phyloP scores from a whole-genome alignment of 148 eudicot species.

The Talinum fruticosum region DNA sequence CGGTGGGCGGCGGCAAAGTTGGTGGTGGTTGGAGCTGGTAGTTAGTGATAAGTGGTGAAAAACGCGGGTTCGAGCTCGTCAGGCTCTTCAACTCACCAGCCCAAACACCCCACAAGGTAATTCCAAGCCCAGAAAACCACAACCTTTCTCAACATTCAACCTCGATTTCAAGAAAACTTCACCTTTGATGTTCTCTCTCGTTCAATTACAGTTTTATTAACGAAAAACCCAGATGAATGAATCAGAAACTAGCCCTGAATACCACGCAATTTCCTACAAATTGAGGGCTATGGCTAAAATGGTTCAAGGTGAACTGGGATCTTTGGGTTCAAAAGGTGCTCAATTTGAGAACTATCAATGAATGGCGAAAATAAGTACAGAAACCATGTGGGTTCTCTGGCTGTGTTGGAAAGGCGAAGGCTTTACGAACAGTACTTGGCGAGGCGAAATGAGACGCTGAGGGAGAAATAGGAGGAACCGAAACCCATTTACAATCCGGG shows the following conservation, averaged over 20 bases:
- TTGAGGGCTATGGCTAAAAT: conserved; percentile 50
- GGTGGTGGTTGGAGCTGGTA: no score
- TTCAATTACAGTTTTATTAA: no score
- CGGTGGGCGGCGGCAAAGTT: no score
- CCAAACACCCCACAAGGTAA: no score
- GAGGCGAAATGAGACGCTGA: conserved; percentile 80
- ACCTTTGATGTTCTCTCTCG: no score
- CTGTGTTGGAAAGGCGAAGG: conserved; percentile 57
- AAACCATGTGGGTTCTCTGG: conserved; percentile 28
- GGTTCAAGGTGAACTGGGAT: conserved; percentile 46
- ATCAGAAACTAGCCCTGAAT: conserved; percentile 42
- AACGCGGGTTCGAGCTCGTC: no score
- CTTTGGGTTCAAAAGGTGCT: conserved; percentile 13
- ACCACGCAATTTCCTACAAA: conserved; percentile 50
- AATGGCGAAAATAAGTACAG: not conserved
- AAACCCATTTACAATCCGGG: conserved; percentile 30
- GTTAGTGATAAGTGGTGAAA: no score
- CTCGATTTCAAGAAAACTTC: no score
- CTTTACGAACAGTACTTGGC: conserved; percentile 71
- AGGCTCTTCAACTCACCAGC: no score
- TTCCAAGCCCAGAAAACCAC: no score
- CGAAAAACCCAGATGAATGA: conserved; percentile 46
- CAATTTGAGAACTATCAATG: not conserved
- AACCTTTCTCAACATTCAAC: no score
- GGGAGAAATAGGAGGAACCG: conserved; percentile 46